Evolutionary conservation across 1,284 basidiomycete genomes (phyloP).

Genomic region (Cryptococcus hybrid): DNA sequence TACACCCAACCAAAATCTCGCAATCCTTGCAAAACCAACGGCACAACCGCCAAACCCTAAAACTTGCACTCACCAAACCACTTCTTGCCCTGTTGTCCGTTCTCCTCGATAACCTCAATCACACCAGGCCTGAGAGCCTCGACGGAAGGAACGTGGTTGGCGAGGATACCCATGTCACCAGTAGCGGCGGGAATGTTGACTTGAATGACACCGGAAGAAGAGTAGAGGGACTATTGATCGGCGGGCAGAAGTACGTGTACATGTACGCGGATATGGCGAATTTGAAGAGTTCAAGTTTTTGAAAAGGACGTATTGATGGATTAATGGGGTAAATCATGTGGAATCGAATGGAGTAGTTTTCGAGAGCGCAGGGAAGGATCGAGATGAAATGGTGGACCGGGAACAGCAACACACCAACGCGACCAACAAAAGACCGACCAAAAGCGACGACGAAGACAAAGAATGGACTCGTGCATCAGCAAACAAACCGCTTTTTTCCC

Average conservation of each 20-base stretch:
- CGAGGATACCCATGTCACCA: slow-evolving; percentile 98
- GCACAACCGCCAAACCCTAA: too few species aligned
- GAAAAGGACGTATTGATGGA: background rate
- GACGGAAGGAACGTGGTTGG: slow-evolving; percentile 92
- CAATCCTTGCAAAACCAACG: background rate
- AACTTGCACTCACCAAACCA: slow-evolving; percentile 73
- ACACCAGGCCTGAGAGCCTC: slow-evolving; percentile 90
- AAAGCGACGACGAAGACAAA: too few species aligned
- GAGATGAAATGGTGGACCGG: too few species aligned
- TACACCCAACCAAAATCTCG: background rate
- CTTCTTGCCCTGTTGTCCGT: slow-evolving; percentile 72
- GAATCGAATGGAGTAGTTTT: background rate
- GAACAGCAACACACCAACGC: too few species aligned
- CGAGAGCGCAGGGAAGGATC: too few species aligned
- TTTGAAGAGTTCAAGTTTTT: background rate
- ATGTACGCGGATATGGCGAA: background rate
- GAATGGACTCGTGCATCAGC: background rate
- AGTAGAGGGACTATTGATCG: slow-evolving; percentile 70
- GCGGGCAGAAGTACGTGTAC: background rate
- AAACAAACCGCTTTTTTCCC: background rate
- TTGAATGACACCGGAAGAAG: slow-evolving; percentile 82
- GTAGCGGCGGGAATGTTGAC: slow-evolving; percentile 89
- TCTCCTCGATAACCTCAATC: slow-evolving; percentile 84
- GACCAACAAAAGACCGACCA: too few species aligned
- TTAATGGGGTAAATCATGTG: background rate